Percentiles rank a stretch among this genome's conserved stretches.
phyloP scores from a whole-genome alignment of 345 rosid genomes.

The Corymbia maculata region DNA sequence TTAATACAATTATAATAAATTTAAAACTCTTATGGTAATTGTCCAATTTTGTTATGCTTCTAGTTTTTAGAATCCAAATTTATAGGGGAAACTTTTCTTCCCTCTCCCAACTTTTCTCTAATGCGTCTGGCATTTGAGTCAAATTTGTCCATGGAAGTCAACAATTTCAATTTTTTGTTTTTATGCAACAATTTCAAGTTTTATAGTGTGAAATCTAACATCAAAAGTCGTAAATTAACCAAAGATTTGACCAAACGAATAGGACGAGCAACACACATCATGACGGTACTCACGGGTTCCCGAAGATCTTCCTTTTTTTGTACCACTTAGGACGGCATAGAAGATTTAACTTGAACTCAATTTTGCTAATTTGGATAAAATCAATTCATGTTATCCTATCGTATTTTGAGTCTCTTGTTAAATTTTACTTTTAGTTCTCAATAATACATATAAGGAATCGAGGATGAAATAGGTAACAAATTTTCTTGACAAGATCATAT shows the following conservation, averaged over 20 bases:
- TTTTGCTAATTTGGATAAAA: background rate
- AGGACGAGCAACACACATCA: background rate
- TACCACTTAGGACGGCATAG: background rate
- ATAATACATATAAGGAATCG: no score
- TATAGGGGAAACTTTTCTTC: background rate
- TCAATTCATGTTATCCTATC: no score
- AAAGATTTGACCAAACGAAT: background rate
- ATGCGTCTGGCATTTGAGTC: background rate
- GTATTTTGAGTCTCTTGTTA: no score
- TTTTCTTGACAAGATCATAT: no score
- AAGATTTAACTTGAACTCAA: background rate
- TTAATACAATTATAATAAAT: no score
- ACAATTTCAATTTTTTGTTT: background rate
- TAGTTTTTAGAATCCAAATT: background rate
- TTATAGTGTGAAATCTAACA: background rate
- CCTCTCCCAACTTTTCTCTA: background rate
- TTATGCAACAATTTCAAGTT: background rate
- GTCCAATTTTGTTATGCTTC: background rate
- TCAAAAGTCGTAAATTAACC: background rate
- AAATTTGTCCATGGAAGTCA: background rate
- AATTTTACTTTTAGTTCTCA: no score
- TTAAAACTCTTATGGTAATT: no score
- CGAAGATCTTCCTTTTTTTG: background rate
- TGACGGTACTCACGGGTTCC: background rate
- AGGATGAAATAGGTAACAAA: no score